These are phyloP conservation scores for Metschnikowia drakensbergensis DNA, from an alignment of 805 yeast genomes.

Conservation along the genomic window DNA sequence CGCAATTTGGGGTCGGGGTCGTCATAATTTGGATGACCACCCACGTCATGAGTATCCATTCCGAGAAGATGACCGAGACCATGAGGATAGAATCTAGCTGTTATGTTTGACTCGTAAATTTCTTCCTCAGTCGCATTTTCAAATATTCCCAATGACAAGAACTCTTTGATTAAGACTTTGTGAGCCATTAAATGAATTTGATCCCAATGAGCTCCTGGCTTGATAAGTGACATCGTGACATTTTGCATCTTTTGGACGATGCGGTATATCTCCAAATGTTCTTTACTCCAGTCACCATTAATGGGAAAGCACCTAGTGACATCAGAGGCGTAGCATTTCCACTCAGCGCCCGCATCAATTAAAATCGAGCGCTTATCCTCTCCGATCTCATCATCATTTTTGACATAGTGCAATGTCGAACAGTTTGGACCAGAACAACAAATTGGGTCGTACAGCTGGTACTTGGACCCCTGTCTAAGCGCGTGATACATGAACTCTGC, in stretches of 20 bases:
- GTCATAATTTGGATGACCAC: conserved; percentile 79
- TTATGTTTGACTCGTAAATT: conserved; percentile 63
- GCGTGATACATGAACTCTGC: conserved; percentile 95
- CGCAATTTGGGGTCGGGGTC: conserved; percentile 75
- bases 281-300: conserved; percentile 83
- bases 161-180: conserved; percentile 64
- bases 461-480: conserved; percentile 87
- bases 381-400: conserved; percentile 60
- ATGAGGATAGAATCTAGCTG: conserved; percentile 87
- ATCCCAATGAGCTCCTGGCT: conserved; percentile 86
- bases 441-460: conserved; percentile 89
- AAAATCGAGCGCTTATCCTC: conserved; percentile 62
- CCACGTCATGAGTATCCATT: conserved; percentile 95
- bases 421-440: conserved; percentile 93
- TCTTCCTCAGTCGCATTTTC: conserved; percentile 56
- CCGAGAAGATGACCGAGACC: conserved; percentile 94
- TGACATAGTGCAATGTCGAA: conserved; percentile 85
- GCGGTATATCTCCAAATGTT: conserved; percentile 77
- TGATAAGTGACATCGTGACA: conserved; percentile 63
- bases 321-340: conserved; percentile 89
- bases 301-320: conserved; percentile 96
- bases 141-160: conserved; percentile 74
- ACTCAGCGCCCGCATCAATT: conserved; percentile 97
- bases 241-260: conserved; percentile 81
- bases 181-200: conserved; percentile 80